These are phyloP conservation scores for Ophiostoma sp. DNA, from an alignment of 2,329 filamentous ascomycete genomes.

Conservation along the genomic window DNA sequence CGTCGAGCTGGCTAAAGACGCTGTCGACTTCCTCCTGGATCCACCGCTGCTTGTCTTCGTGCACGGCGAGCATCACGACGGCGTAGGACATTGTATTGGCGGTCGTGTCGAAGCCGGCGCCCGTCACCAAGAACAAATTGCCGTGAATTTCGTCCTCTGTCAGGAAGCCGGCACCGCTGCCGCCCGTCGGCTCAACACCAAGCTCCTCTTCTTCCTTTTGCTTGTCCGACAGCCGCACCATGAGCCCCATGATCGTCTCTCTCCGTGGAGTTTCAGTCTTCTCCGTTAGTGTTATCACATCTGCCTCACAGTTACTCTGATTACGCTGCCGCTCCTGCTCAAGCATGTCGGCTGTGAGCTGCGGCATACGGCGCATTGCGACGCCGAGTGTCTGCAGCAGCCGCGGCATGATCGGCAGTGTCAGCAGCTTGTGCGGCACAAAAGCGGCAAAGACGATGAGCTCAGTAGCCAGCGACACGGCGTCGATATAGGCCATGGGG, in stretches of 20 bases:
- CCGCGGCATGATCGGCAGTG: conserved; percentile 29
- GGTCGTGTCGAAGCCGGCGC: conserved; percentile 46
- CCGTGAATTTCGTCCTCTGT: conserved; percentile 32
- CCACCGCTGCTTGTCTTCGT: conserved; percentile 22
- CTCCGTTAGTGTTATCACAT: not conserved
- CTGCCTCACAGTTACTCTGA: not conserved
- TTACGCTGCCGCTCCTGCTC: conserved; percentile 26
- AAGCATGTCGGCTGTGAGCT: conserved; percentile 31
- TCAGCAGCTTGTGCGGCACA: conserved; percentile 29
- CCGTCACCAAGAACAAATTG: conserved; percentile 46
- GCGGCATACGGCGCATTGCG: conserved; percentile 30
- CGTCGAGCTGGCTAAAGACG: conserved; percentile 41
- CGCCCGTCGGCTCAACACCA: not conserved
- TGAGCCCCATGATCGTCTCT: conserved; percentile 32
- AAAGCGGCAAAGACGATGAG: conserved; percentile 31
- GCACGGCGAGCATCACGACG: conserved; percentile 43
- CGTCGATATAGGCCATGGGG: conserved; percentile 32
- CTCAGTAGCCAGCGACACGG: conserved; percentile 31
- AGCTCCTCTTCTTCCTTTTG: conserved; percentile 25
- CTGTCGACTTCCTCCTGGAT: conserved; percentile 27
- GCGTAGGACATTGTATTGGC: conserved; percentile 39
- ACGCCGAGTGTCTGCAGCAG: conserved; percentile 30
- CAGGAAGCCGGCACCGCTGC: not conserved
- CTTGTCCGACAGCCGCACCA: conserved; percentile 31
- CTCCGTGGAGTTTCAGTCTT: not conserved